A percentile compares a stretch with the other conserved stretches of the same genome.
These are phyloP conservation scores for Ilex aquifolium DNA, from an alignment of 257 asterid species.

Conservation along the genomic window DNA sequence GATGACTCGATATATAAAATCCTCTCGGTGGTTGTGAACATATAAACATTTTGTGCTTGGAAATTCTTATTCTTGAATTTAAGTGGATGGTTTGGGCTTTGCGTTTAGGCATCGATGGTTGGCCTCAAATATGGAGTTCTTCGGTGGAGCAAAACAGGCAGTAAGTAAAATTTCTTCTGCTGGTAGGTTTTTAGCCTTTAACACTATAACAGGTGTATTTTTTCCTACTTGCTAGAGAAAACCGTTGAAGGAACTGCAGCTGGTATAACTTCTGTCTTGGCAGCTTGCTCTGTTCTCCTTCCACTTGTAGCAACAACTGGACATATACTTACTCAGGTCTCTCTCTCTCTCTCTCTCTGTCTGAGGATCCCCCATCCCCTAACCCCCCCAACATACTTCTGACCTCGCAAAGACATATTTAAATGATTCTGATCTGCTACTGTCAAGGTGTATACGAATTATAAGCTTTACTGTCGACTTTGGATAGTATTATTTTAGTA, in stretches of 20 bases:
- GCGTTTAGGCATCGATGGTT: slow-evolving; percentile 81
- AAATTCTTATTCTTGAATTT: slow-evolving; percentile 3
- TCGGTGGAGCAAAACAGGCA: slow-evolving; percentile 94
- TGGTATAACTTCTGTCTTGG: slow-evolving; percentile 92
- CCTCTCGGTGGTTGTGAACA: too few species aligned
- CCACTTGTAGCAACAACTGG: slow-evolving; percentile 85
- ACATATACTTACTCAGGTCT: slow-evolving; percentile 67
- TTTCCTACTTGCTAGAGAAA: slow-evolving; percentile 50
- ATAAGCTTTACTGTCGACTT: too few species aligned
- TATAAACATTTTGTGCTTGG: too few species aligned
- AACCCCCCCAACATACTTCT: neutral
- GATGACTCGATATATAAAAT: neutral
- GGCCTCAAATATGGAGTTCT: slow-evolving; percentile 98
- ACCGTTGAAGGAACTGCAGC: slow-evolving; percentile 99
- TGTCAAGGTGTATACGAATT: too few species aligned
- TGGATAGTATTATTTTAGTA: too few species aligned
- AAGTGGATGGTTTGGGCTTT: slow-evolving; percentile 8
- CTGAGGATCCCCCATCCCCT: slow-evolving; percentile 5
- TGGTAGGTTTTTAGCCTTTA: neutral
- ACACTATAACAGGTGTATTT: slow-evolving; percentile 6
- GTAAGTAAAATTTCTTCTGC: slow-evolving; percentile 29
- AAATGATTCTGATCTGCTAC: too few species aligned
- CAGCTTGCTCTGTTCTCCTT: slow-evolving; percentile 75
- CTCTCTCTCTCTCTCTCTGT: slow-evolving; percentile 33
- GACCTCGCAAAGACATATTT: too few species aligned